Evolutionary conservation across 2,329 filamentous ascomycete species (phyloP).

Genomic region (Hypoxylon sp.): DNA sequence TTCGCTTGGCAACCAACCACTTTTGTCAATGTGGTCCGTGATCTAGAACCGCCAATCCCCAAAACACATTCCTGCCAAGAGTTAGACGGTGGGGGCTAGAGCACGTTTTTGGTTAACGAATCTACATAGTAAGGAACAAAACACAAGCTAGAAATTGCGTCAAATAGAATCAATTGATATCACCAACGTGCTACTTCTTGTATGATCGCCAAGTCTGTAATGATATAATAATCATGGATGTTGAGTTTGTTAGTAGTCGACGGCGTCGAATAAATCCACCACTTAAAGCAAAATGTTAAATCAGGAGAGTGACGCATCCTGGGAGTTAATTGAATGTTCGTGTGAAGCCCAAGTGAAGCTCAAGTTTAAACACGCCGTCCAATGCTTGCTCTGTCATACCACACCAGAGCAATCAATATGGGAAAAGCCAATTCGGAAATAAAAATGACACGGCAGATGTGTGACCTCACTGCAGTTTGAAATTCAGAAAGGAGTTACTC

Average conservation of each 20-base stretch:
- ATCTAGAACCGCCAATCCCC: conserved; percentile 38
- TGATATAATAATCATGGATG: conserved; percentile 33
- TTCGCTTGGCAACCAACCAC: conserved; percentile 42
- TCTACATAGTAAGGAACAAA: conserved; percentile 1
- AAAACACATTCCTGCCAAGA: conserved; percentile 29
- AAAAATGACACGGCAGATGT: not conserved
- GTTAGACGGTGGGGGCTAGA: conserved; percentile 26
- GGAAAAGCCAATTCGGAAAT: conserved; percentile 1
- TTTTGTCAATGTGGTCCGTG: conserved; percentile 7
- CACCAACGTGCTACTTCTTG: conserved; percentile 23
- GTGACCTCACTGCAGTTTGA: not conserved
- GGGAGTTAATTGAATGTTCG: not conserved
- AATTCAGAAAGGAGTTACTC: not conserved
- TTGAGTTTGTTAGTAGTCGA: conserved; percentile 3
- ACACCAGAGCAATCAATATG: conserved; percentile 5
- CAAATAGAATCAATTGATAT: conserved; percentile 26
- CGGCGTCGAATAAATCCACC: conserved; percentile 1
- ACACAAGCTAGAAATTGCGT: conserved; percentile 15
- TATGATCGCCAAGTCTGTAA: conserved; percentile 35
- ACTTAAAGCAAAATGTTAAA: no score
- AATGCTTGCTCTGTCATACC: conserved; percentile 6
- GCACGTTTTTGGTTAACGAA: conserved; percentile 8
- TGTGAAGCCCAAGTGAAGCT: not conserved
- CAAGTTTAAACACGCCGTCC: not conserved
- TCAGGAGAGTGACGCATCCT: conserved; percentile 2